phyloP scores from a whole-genome alignment of 305 asterid genomes.

The Plantago rigida region DNA sequence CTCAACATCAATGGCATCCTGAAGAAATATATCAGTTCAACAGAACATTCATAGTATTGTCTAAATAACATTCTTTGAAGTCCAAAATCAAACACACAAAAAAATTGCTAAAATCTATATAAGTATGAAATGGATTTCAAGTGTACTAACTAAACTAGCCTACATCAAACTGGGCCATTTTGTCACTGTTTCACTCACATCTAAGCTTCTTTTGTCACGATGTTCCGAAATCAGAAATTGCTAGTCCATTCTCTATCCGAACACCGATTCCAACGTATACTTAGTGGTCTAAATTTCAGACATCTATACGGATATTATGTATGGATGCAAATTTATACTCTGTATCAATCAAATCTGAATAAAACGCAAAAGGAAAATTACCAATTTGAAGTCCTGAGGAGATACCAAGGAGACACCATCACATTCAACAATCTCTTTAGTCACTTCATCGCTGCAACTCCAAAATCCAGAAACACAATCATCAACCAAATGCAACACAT shows the following conservation, averaged over 20 bases:
- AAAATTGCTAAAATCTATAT: too few relatives aligned
- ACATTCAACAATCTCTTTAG: conserved; percentile 18
- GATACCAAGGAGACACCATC: conserved; percentile 15
- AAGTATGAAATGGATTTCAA: not conserved
- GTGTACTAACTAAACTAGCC: not conserved
- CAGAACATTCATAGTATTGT: not conserved
- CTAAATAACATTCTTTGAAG: not conserved
- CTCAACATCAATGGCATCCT: conserved; percentile 34
- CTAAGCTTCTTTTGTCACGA: too few relatives aligned
- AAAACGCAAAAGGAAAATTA: conserved; percentile 25
- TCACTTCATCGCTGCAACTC: conserved; percentile 33
- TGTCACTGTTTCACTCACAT: too few relatives aligned
- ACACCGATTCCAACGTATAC: too few relatives aligned
- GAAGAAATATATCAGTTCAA: conserved; percentile 18
- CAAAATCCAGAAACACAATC: conserved; percentile 16
- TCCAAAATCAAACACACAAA: not conserved
- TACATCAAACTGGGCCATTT: too few relatives aligned
- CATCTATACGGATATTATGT: not conserved
- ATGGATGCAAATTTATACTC: not conserved
- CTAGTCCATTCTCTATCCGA: too few relatives aligned
- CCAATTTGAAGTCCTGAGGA: conserved; percentile 31
- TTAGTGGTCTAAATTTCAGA: too few relatives aligned
- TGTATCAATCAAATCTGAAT: not conserved
- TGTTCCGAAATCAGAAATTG: too few relatives aligned
- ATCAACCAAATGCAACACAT: not conserved